Conservation (phyloP, 768 basidiomycete genomes). For the Kwoniella dendrophila region DNA sequence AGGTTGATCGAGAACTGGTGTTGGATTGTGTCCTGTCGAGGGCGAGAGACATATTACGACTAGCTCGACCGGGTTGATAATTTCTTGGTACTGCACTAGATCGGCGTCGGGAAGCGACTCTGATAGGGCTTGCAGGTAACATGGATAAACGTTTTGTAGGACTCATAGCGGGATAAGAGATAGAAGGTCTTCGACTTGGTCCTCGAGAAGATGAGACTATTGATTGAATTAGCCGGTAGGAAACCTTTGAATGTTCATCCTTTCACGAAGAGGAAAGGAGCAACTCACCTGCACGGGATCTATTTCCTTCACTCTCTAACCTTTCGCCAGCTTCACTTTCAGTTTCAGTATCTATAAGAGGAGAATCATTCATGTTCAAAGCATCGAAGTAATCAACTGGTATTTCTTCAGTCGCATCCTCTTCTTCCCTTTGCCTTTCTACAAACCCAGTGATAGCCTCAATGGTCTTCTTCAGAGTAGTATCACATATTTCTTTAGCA, state of each 20-base stretch:
- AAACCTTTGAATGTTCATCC: background rate
- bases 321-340: constrained; percentile 33
- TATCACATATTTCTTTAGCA: constrained; percentile 95
- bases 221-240: background rate
- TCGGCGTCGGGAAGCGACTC: constrained; percentile 27
- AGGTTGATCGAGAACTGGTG: constrained; percentile 80
- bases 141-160: constrained; percentile 29
- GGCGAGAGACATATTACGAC: constrained; percentile 35
- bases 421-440: constrained; percentile 71
- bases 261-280: background rate
- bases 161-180: constrained; percentile 41
- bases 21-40: constrained; percentile 39
- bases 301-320: constrained; percentile 14
- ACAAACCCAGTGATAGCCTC: constrained; percentile 92
- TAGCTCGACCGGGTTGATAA: constrained; percentile 45
- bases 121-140: constrained; percentile 44
- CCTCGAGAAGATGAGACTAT: constrained; percentile 42
- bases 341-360: constrained; percentile 59
- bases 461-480: constrained; percentile 89
- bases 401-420: constrained; percentile 18
- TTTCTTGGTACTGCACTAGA: constrained; percentile 44
- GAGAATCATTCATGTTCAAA: constrained; percentile 30
- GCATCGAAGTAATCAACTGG: constrained; percentile 42
- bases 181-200: constrained; percentile 48
- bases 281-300: constrained; percentile 30